Evolutionary conservation across 192 early-diverging fungal genomes (phyloP).

Genomic region (Geosiphon pyriformis): DNA sequence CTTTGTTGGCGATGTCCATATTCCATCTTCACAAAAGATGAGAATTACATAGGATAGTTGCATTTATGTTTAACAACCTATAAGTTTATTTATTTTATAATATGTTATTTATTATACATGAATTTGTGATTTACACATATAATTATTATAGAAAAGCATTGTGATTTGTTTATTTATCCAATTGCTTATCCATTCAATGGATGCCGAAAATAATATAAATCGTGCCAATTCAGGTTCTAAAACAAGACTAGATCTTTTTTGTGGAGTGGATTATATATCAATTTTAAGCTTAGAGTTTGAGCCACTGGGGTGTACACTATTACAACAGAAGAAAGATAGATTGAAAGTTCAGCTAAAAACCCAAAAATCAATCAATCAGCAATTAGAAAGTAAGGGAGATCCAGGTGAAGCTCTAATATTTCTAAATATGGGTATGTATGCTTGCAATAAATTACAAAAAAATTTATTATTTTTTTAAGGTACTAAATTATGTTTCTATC

Average conservation of each 20-base stretch:
- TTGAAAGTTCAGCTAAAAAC: slow-evolving; percentile 25
- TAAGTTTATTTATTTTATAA: no score
- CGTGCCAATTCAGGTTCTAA: slow-evolving; percentile 21
- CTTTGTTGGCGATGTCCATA: no score
- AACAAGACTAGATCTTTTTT: slow-evolving; percentile 24
- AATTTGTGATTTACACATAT: no score
- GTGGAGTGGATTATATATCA: slow-evolving; percentile 14
- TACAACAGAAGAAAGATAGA: slow-evolving; percentile 19
- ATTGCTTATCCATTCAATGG: no score
- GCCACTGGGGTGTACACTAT: slow-evolving; percentile 19
- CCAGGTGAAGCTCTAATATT: slow-evolving; percentile 23
- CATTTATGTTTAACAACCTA: no score
- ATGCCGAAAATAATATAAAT: no score
- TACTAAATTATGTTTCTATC: no score
- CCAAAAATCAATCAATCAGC: slow-evolving; percentile 25
- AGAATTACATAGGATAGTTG: no score
- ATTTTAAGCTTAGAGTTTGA: slow-evolving; percentile 25
- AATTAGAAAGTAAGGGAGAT: slow-evolving; percentile 24
- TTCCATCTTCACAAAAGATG: no score
- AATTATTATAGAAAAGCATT: no score
- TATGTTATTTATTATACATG: no score
- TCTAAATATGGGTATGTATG: slow-evolving; percentile 25
- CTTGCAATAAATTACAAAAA: slow-evolving; percentile 9
- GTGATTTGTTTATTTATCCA: no score
- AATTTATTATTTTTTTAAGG: slow-evolving; percentile 11